Base-by-base conservation (phyloP, 2,329 filamentous ascomycete species). In the Huntiella savannae region DNA sequence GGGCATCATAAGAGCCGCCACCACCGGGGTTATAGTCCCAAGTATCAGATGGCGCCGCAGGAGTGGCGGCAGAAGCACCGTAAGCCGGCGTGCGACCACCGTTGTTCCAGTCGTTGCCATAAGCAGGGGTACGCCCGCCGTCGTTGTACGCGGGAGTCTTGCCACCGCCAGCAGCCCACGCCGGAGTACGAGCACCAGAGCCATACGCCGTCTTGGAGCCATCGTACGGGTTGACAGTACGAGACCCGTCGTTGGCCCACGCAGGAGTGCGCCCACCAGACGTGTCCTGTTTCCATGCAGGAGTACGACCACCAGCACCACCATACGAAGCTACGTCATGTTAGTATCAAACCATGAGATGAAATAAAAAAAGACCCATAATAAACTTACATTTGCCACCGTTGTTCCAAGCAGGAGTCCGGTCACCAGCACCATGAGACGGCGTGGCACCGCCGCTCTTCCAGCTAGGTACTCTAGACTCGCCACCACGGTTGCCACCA, bases 11-110 rank as follows among this genome's bases (percentile, higher is more conserved):
- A 0, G 71, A 59, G 1, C 67, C 64, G 5, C 62, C 60, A 7
- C 62, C 65, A 1, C 68, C 69, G 2, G 70, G 66, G 2, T 71
- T 72, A 57, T 74, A 75, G 34, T 70, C 71, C 74, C 75, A 78
- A 4, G 69, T 63, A 49, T 79, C 73, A 43, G 66, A 66, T 45
- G 68, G 71, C 55, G 69, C 72, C 45, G 68, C 72, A 0, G 72
- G 72, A 1, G 73, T 76, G 2, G 72, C 71, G 3, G 72, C 73
- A 3, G 71, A 71, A 6, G 63, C 66, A 19, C 71, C 74, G 57
- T 82, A 86, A 1, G 75, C 78, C 3, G 86, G 86, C 1, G 85
- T 92, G 60, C 87, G 83, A 28, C 79, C 81, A 5, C 81, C 76
- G 3, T 71, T 67, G 11, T 67, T 74, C 66, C 80, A 83, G 49